These are phyloP conservation scores for Allium cepa DNA, from an alignment of 106 monocot species.

Conservation along the genomic window DNA sequence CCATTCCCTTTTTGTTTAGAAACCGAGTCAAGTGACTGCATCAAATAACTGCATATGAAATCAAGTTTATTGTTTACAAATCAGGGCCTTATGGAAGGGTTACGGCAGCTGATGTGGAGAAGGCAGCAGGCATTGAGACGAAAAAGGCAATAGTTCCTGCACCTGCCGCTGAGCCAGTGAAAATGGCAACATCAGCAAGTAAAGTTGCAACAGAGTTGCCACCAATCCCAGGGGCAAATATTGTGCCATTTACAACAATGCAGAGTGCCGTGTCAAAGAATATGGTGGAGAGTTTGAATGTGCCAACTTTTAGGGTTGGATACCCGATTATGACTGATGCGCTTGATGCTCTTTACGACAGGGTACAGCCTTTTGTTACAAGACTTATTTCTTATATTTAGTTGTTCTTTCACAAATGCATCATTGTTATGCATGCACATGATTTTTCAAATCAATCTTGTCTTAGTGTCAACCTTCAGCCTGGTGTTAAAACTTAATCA, in stretches of 20 bases:
- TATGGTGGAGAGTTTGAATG: constrained; percentile 88
- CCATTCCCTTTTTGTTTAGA: too few relatives aligned
- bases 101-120: constrained; percentile 70
- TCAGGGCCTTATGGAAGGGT: constrained; percentile 68
- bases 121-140: constrained; percentile 60
- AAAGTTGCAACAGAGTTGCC: constrained; percentile 13
- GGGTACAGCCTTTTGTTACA: constrained; percentile 31
- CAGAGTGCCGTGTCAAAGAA: constrained; percentile 87
- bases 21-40: too few relatives aligned
- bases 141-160: constrained; percentile 17
- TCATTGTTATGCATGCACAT: too few relatives aligned
- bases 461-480: too few relatives aligned
- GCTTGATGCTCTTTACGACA: constrained; percentile 82
- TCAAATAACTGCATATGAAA: too few relatives aligned
- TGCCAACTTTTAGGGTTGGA: constrained; percentile 90
- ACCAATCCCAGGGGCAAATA: constrained; percentile 47
- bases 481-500: too few relatives aligned
- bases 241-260: constrained; percentile 85
- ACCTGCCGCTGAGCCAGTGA: constrained; percentile 6
- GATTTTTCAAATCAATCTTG: too few relatives aligned
- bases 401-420: too few relatives aligned
- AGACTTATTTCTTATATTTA: too few relatives aligned
- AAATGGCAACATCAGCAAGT: not conserved
- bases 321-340: constrained; percentile 66
- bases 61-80: too few relatives aligned